Base-by-base conservation (phyloP, 2,329 filamentous ascomycete genomes). In the Fusarium stilboides region DNA sequence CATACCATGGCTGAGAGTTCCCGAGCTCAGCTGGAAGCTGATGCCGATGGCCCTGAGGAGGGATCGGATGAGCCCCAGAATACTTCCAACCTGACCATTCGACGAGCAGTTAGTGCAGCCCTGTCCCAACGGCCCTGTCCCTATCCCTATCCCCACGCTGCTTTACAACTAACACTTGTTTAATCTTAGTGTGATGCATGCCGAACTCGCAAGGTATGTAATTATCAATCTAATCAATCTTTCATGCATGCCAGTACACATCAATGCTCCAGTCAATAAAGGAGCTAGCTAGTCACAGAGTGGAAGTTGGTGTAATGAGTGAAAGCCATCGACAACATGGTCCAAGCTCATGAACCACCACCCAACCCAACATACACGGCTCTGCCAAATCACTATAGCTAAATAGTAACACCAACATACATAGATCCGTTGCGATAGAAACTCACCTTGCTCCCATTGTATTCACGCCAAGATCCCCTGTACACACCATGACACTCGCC, bases 351-450 rank as follows among this genome's bases (percentile, higher is more conserved):
- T 17, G 24, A n/a, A 40, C 22, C 31, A 26, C 22, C 45, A 42
- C 31, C 22, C 24, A 22, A 49, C 33, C 36, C 26, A 46, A 19
- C 8, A 43, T 9, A 22, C 33, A 22, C 42, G 19, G 22, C 14
- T 17, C 22, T 34, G 34, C 19, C 36, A 13, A 37, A 39, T 9
- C 37, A 49, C 13, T n/a, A 52, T 63, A 57, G 39, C 44, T 60
- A 61, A 57, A 37, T 58, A 49, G 26, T 52, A 55, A 58, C 51
- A 40, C 36, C 28, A 40, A 33, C 40, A 15, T 61, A 33, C 33
- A 56, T 62, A 78, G 76, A 78, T 80, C 47, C 78, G 79, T 13
- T 80, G 79, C 66, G 78, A 80, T 63, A 77, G 79, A 60, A 77
- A 80, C 50, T 75, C 69, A 3, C 79, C 79, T 3, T 80, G 79